Percentiles rank a stretch among this genome's conserved stretches.
These are phyloP conservation scores for Ophiostoma quercus DNA, from an alignment of 2,329 filamentous ascomycete species.

Conservation along the genomic window DNA sequence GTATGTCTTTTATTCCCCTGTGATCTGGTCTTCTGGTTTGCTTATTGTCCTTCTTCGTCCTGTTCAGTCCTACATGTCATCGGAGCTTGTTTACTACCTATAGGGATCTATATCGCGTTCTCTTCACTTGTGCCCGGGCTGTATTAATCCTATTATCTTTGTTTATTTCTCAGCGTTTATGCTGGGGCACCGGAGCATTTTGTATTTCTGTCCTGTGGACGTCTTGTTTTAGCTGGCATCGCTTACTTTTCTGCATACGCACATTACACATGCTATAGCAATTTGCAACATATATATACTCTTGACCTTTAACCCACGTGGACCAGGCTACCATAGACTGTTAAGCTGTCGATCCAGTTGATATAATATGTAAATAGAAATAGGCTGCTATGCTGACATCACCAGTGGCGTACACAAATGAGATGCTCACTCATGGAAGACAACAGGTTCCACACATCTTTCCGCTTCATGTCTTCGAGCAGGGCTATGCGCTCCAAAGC, in stretches of 20 bases:
- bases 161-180: not conserved
- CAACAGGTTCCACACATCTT: slow-evolving; percentile 66
- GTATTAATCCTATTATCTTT: not conserved
- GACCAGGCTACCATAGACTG: not conserved
- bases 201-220: not conserved
- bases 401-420: slow-evolving; percentile 67
- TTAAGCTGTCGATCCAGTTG: not conserved
- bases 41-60: not conserved
- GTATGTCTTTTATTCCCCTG: slow-evolving; percentile 5
- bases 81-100: not conserved
- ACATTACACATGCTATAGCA: not conserved
- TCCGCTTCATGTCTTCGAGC: slow-evolving; percentile 81
- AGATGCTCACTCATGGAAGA: slow-evolving; percentile 63
- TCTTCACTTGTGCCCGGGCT: not conserved
- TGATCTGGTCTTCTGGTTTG: not conserved
- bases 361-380: not conserved
- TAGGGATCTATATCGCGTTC: not conserved
- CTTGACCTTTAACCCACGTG: not conserved
- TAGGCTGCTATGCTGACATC: not conserved
- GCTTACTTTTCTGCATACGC: not conserved
- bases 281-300: not conserved
- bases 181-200: not conserved
- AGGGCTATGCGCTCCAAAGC: slow-evolving; percentile 81
- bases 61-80: not conserved
- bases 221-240: not conserved